A percentile compares a stretch with the other conserved stretches of the same genome.
Conservation (phyloP, 176 grass and related monocot genomes). For the Phragmites australis region DNA sequence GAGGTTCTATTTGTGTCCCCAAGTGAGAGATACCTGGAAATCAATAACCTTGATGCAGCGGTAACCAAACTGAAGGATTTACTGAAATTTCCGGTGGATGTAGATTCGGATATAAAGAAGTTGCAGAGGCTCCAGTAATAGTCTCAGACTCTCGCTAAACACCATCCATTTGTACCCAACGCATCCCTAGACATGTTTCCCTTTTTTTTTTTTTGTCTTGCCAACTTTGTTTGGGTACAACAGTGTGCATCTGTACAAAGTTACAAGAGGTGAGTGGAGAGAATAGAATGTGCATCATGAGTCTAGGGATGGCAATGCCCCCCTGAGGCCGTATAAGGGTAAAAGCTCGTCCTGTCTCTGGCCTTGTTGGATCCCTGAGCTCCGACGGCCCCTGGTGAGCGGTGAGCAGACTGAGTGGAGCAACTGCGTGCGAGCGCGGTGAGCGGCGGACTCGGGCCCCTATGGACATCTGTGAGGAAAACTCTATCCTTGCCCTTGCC, state of each 20-base stretch:
- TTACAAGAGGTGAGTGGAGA: neutral
- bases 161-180: neutral
- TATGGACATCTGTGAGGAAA: too few relatives aligned
- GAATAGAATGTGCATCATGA: neutral
- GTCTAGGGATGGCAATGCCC: too few relatives aligned
- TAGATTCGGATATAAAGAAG: slow-evolving; percentile 52
- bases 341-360: too few relatives aligned
- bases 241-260: neutral
- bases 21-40: slow-evolving; percentile 43
- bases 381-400: too few relatives aligned
- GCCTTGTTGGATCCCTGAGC: too few relatives aligned
- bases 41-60: slow-evolving; percentile 33
- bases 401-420: too few relatives aligned
- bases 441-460: too few relatives aligned
- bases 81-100: slow-evolving; percentile 60
- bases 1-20: slow-evolving; percentile 74
- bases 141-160: neutral
- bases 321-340: too few relatives aligned
- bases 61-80: slow-evolving; percentile 50
- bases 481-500: too few relatives aligned
- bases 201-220: too few relatives aligned
- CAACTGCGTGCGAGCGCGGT: too few relatives aligned
- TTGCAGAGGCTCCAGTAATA: slow-evolving; percentile 56
- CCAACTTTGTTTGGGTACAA: neutral
- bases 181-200: too few relatives aligned